A percentile compares a stretch with the other conserved stretches of the same genome.
These are phyloP conservation scores for Phellinidium pouzarii DNA, from an alignment of 1,284 basidiomycete genomes.

Conservation along the genomic window DNA sequence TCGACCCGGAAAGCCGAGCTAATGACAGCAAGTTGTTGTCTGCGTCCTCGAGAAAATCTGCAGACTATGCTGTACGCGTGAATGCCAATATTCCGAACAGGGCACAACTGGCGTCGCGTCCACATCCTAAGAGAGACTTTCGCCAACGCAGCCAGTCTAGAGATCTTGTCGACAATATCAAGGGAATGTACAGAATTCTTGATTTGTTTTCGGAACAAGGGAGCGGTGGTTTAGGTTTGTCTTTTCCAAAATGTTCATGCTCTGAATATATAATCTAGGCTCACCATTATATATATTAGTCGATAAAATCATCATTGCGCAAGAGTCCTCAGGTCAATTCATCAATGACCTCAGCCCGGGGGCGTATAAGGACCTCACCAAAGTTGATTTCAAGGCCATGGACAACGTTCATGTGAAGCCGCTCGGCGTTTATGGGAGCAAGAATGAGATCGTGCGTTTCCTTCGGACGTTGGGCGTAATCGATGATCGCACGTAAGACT, in stretches of 20 bases:
- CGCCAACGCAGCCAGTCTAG: not conserved
- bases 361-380: slow-evolving; percentile 44
- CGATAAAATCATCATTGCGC: slow-evolving; percentile 53
- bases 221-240: slow-evolving; percentile 42
- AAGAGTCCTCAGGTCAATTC: slow-evolving; percentile 38
- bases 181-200: slow-evolving; percentile 44
- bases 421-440: slow-evolving; percentile 51
- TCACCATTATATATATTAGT: too few relatives aligned
- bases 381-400: slow-evolving; percentile 44
- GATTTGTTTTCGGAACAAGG: slow-evolving; percentile 46
- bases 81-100: not conserved
- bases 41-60: too few relatives aligned
- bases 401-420: slow-evolving; percentile 39
- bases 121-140: not conserved
- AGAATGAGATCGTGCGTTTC: slow-evolving; percentile 40
- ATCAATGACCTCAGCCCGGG: slow-evolving; percentile 41
- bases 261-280: too few relatives aligned
- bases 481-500: slow-evolving; percentile 32
- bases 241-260: not conserved
- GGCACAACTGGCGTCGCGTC: not conserved
- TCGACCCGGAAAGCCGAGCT: too few relatives aligned
- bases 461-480: slow-evolving; percentile 31
- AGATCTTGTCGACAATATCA: slow-evolving; percentile 28
- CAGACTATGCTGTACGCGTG: not conserved
- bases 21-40: too few relatives aligned